Percentiles rank a stretch among this genome's conserved stretches.
Evolutionary conservation across 225 moss, liverwort and hornwort species (phyloP).

Genomic region (Pseudisothecium myosuroides): DNA sequence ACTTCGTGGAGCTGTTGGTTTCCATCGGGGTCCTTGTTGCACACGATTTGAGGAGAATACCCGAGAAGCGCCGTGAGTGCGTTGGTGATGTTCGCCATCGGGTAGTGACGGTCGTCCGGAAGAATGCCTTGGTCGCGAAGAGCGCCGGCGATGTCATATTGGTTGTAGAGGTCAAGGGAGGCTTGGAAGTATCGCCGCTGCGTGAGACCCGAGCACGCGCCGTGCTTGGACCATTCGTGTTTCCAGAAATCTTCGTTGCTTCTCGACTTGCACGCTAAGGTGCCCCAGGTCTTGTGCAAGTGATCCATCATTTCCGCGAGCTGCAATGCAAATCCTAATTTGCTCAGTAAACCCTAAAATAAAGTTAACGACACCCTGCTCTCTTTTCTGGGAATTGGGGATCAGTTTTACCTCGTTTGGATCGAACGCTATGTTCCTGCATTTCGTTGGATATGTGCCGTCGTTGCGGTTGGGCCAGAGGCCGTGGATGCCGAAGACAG

Average conservation of each 20-base stretch:
- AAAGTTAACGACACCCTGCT: background rate
- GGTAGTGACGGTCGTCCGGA: constrained; percentile 43
- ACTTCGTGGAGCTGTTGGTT: constrained; percentile 67
- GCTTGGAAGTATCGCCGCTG: constrained; percentile 47
- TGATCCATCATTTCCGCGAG: constrained; percentile 30
- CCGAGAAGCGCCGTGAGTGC: constrained; percentile 31
- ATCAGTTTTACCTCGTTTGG: constrained; percentile 21
- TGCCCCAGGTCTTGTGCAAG: constrained; percentile 51
- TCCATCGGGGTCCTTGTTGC: constrained; percentile 56
- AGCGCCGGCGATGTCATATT: constrained; percentile 23
- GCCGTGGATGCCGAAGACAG: constrained; percentile 72
- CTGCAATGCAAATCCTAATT: constrained; percentile 7
- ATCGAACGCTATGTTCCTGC: constrained; percentile 31
- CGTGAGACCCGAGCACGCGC: constrained; percentile 63
- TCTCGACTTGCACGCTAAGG: constrained; percentile 58
- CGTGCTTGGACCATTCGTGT: constrained; percentile 89
- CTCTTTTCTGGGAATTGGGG: background rate
- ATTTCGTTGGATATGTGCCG: constrained; percentile 43
- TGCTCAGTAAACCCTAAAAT: background rate
- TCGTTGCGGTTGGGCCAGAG: constrained; percentile 82
- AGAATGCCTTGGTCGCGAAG: constrained; percentile 47
- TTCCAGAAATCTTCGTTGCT: constrained; percentile 49
- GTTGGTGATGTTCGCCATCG: constrained; percentile 8
- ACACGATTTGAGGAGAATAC: constrained; percentile 45
- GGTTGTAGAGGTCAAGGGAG: constrained; percentile 24